phyloP scores from a whole-genome alignment of 169 alveolate species.

The Cryptosporidium parvum region DNA sequence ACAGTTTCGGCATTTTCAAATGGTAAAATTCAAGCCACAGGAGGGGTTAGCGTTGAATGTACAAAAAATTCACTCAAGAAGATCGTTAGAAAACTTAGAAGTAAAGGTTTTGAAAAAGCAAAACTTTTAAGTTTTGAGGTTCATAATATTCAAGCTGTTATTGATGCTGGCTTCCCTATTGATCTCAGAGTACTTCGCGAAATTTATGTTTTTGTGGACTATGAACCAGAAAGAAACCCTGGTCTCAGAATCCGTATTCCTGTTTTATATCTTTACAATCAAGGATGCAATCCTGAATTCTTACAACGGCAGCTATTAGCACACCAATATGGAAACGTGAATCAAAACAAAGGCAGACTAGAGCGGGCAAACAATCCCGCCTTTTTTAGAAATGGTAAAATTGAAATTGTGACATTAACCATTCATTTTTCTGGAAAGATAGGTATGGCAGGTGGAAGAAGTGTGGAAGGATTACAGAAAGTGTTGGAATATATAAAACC shows the following conservation, averaged over 20 bases:
- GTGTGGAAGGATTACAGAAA: slow-evolving; percentile 25
- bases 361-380: neutral
- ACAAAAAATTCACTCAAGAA: slow-evolving; percentile 52
- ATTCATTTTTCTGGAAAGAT: slow-evolving; percentile 71
- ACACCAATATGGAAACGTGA: slow-evolving; percentile 17
- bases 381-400: neutral
- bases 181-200: slow-evolving; percentile 60
- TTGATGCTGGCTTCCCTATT: slow-evolving; percentile 71
- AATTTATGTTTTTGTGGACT: slow-evolving; percentile 45
- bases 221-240: slow-evolving; percentile 75
- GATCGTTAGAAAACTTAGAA: slow-evolving; percentile 21
- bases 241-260: slow-evolving; percentile 70
- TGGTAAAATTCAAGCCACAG: slow-evolving; percentile 75
- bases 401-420: slow-evolving; percentile 68
- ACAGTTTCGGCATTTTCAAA: slow-evolving; percentile 64
- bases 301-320: slow-evolving; percentile 37
- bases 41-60: slow-evolving; percentile 44
- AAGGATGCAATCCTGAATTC: slow-evolving; percentile 54
- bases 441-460: slow-evolving; percentile 74
- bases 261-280: slow-evolving; percentile 17
- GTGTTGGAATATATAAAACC: slow-evolving; percentile 59
- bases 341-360: neutral
- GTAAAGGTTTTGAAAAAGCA: slow-evolving; percentile 37
- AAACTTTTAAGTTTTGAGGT: slow-evolving; percentile 50
- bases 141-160: slow-evolving; percentile 67